A percentile compares a stretch with the other conserved stretches of the same genome.
phyloP scores from a whole-genome alignment of 352 stramenopile species.

The Aphanomyces invadans region DNA sequence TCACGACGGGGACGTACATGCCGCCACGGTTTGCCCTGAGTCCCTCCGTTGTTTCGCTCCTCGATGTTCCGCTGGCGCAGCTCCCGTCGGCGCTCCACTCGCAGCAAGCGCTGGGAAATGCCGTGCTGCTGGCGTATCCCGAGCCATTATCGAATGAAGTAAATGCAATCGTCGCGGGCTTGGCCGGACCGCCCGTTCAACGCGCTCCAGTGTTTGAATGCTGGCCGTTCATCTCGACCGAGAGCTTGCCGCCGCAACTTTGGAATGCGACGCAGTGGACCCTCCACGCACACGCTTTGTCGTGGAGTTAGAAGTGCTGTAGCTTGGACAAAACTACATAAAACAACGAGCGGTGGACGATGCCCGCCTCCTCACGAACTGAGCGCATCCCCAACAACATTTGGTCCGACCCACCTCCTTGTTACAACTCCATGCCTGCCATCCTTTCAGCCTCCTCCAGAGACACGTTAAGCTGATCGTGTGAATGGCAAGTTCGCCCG shows the following conservation, averaged over 20 bases:
- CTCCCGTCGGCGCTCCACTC: neutral
- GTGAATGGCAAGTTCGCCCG: no score
- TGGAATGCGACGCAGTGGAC: conserved; percentile 3
- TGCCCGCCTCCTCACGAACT: no score
- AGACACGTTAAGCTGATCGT: no score
- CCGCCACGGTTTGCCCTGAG: conserved; percentile 46
- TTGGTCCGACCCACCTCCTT: no score
- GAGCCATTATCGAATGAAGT: neutral
- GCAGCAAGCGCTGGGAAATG: neutral
- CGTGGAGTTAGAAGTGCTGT: neutral
- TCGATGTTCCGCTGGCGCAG: neutral
- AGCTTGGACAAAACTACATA: no score
- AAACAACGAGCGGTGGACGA: no score
- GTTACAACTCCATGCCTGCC: no score
- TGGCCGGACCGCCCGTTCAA: neutral
- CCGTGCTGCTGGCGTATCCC: neutral
- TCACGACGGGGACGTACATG: conserved; percentile 80
- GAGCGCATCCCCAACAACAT: no score
- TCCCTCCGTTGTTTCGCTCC: neutral
- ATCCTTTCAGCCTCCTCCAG: no score
- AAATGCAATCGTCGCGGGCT: neutral
- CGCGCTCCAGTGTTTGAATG: neutral
- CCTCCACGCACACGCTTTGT: neutral
- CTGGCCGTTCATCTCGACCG: conserved; percentile 11
- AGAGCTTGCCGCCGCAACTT: conserved; percentile 4